A percentile compares a stretch with the other conserved stretches of the same genome.
Evolutionary conservation across 805 yeast species (phyloP).

Genomic region (Brettanomyces bruxellensis): DNA sequence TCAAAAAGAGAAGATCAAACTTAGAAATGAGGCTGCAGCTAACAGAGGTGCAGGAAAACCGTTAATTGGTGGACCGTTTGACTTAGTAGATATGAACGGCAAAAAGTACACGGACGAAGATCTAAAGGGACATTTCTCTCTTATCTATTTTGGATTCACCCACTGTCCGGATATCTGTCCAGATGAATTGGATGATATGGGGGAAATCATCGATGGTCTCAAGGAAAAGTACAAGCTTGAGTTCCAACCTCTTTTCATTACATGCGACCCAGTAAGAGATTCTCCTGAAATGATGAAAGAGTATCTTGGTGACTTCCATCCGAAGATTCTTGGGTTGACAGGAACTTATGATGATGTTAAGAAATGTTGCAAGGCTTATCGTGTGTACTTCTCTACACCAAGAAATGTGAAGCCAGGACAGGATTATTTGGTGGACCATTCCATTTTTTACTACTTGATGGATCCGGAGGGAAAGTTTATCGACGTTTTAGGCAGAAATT

Average conservation of each 20-base stretch:
- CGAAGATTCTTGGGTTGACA: constrained; percentile 80
- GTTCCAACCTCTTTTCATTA: constrained; percentile 81
- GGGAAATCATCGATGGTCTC: constrained; percentile 57
- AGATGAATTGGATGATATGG: constrained; percentile 90
- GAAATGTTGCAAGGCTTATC: constrained; percentile 74
- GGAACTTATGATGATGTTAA: constrained; percentile 85
- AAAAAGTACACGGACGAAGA: constrained; percentile 68
- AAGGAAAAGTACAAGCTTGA: constrained; percentile 44
- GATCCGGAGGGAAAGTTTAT: constrained; percentile 97
- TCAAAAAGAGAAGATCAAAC: constrained; percentile 68
- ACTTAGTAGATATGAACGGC: constrained; percentile 62
- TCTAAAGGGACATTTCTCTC: constrained; percentile 67
- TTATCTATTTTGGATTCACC: constrained; percentile 93
- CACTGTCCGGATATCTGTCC: constrained; percentile 99
- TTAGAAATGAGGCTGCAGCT: constrained; percentile 72
- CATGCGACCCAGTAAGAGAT: constrained; percentile 97
- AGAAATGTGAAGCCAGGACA: constrained; percentile 90
- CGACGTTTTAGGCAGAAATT: constrained; percentile 90
- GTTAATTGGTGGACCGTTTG: constrained; percentile 84
- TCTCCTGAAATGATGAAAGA: constrained; percentile 75
- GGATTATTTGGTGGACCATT: constrained; percentile 94
- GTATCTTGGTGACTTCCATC: constrained; percentile 84
- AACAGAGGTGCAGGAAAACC: constrained; percentile 90
- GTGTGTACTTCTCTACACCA: constrained; percentile 98
- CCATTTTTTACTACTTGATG: constrained; percentile 94